A percentile compares a stretch with the other conserved stretches of the same genome.
phyloP scores from a whole-genome alignment of 352 stramenopile species.

The Albugo laibachii region DNA sequence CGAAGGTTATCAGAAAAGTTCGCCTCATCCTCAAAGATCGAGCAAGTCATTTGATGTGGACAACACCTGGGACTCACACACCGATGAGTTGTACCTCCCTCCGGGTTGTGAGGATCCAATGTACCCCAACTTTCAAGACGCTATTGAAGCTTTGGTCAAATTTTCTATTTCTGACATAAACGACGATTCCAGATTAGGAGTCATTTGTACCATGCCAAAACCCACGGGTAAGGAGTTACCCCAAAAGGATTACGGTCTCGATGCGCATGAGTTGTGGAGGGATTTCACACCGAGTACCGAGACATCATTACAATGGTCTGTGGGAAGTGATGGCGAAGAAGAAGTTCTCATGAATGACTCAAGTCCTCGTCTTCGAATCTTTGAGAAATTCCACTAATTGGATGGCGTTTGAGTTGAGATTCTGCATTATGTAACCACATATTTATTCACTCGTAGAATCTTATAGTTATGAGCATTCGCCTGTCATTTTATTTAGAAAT shows the following conservation, averaged over 20 bases:
- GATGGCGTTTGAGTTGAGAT: background rate
- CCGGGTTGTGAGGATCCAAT: slow-evolving; percentile 6
- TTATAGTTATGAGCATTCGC: too few species aligned
- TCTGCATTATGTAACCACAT: background rate
- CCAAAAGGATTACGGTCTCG: slow-evolving; percentile 26
- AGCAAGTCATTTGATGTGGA: too few species aligned
- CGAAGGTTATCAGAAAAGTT: slow-evolving; percentile 9
- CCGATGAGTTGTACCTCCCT: too few species aligned
- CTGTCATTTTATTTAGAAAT: too few species aligned
- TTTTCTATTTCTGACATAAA: slow-evolving; percentile 47
- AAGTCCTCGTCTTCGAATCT: slow-evolving; percentile 60
- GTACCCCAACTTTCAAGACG: slow-evolving; percentile 68
- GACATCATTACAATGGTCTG: background rate
- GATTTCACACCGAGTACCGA: slow-evolving; percentile 20
- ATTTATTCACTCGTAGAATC: background rate
- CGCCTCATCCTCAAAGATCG: too few species aligned
- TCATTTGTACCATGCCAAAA: slow-evolving; percentile 9
- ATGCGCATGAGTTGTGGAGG: slow-evolving; percentile 49
- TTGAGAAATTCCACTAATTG: slow-evolving; percentile 61
- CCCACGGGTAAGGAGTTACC: background rate
- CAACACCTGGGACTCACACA: too few species aligned
- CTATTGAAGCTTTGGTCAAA: slow-evolving; percentile 76
- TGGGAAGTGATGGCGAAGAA: slow-evolving; percentile 1
- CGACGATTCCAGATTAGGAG: slow-evolving; percentile 11
- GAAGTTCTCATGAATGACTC: slow-evolving; percentile 26